A percentile compares a stretch with the other conserved stretches of the same genome.
Conservation (phyloP, 2,329 filamentous ascomycete species). For the Diplodia intermedia region DNA sequence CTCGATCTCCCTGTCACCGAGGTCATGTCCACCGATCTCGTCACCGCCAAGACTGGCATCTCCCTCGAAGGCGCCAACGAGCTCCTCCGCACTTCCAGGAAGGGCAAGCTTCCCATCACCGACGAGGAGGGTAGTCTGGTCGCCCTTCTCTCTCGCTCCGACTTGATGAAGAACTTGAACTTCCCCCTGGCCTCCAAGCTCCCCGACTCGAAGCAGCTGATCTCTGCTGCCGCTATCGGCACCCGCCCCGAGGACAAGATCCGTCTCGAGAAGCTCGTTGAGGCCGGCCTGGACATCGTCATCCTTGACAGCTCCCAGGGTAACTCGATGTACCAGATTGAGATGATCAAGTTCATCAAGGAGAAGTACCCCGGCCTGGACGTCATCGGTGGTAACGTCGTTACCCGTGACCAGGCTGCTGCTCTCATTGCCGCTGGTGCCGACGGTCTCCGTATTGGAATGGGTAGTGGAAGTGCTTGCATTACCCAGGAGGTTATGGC, state of each 20-base stretch:
- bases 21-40: conserved; percentile 94
- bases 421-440: conserved; percentile 89
- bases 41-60: conserved; percentile 85
- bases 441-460: conserved; percentile 96
- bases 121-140: conserved; percentile 80
- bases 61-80: conserved; percentile 88
- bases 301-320: conserved; percentile 96
- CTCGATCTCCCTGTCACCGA: conserved; percentile 74
- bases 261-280: conserved; percentile 84
- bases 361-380: conserved; percentile 82
- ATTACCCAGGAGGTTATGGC: conserved; percentile 99
- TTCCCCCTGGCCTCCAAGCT: conserved; percentile 97
- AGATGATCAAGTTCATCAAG: conserved; percentile 98
- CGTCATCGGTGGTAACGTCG: conserved; percentile 97
- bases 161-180: conserved; percentile 98
- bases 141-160: conserved; percentile 64
- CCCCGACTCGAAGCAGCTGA: conserved; percentile 94
- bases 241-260: conserved; percentile 92
- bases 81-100: conserved; percentile 93
- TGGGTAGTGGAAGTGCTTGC: conserved; percentile 97
- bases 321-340: conserved; percentile 97
- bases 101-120: conserved; percentile 95
- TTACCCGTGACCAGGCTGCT: conserved; percentile 95
- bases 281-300: conserved; percentile 94
- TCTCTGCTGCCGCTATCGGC: conserved; percentile 93